Conservation (phyloP, 352 stramenopile genomes). For the Phytophthora pisi region DNA sequence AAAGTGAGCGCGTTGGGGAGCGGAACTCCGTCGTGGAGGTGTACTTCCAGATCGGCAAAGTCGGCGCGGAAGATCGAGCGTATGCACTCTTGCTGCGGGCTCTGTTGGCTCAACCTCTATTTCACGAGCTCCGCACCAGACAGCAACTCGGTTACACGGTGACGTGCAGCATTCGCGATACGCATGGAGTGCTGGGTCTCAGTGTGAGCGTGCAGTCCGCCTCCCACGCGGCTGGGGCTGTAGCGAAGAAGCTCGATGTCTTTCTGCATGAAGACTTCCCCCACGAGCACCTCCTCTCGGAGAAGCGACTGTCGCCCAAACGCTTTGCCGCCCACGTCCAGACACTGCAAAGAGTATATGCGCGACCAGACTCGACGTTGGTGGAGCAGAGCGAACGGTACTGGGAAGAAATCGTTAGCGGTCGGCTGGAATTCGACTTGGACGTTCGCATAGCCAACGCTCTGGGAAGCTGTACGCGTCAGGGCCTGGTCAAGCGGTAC, state of each 20-base stretch:
- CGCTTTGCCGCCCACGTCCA: conserved; percentile 56
- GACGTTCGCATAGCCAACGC: conserved; percentile 50
- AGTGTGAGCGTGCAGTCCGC: conserved; percentile 76
- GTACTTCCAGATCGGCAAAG: conserved; percentile 84
- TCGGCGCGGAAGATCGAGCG: conserved; percentile 50
- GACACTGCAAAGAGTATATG: conserved; percentile 51
- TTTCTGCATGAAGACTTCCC: conserved; percentile 65
- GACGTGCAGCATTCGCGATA: conserved; percentile 74
- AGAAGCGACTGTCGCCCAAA: conserved; percentile 39
- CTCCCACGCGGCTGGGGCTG: conserved; percentile 58
- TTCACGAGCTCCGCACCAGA: conserved; percentile 78
- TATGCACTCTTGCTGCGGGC: conserved; percentile 77
- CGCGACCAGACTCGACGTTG: conserved; percentile 54
- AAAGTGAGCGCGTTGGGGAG: conserved; percentile 71
- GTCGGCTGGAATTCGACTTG: conserved; percentile 68
- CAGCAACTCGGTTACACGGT: conserved; percentile 89
- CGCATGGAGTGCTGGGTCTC: conserved; percentile 75
- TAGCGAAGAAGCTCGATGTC: conserved; percentile 62
- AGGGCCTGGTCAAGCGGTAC: conserved; percentile 55
- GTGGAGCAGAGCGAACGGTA: conserved; percentile 64
- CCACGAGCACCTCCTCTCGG: conserved; percentile 19
- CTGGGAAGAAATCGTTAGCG: conserved; percentile 77
- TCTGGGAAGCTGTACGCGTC: conserved; percentile 47
- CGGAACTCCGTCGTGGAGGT: conserved; percentile 83
- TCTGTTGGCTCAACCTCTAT: conserved; percentile 85